Percentiles rank a stretch among this genome's conserved stretches.
Evolutionary conservation across 495 filamentous ascomycete genomes (phyloP).

Genomic region (Podospora appendiculata): DNA sequence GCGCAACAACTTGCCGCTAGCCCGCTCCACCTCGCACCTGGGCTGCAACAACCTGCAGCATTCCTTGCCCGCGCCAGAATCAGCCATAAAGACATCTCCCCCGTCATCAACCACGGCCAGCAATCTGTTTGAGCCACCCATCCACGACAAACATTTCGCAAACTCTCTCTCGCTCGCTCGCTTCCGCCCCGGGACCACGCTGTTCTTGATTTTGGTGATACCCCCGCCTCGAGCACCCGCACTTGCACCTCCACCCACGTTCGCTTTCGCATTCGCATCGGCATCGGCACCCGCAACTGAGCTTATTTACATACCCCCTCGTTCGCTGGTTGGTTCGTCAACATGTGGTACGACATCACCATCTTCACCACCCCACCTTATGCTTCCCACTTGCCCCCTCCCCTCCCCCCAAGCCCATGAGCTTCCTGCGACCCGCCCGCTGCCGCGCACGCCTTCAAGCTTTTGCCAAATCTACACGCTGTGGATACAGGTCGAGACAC

Average conservation of each 20-base stretch:
- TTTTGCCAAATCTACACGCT: no score
- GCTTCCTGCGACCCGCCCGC: neutral
- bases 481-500: no score
- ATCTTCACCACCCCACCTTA: constrained; percentile 9
- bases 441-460: no score
- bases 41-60: constrained; percentile 7
- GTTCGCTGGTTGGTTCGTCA: constrained; percentile 20
- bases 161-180: constrained; percentile 8
- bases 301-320: constrained; percentile 8
- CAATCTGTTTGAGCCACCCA: neutral
- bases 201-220: neutral
- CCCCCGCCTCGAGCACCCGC: neutral
- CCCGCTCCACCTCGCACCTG: constrained; percentile 2
- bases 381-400: neutral
- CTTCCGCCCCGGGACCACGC: neutral
- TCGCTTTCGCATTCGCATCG: neutral
- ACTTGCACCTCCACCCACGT: neutral
- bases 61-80: constrained; percentile 6
- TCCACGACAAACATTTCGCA: constrained; percentile 2
- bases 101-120: constrained; percentile 2
- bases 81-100: constrained; percentile 12
- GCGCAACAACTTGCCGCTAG: neutral
- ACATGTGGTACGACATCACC: constrained; percentile 23
- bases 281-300: constrained; percentile 1
- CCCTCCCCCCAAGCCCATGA: neutral